Evolutionary conservation across 768 basidiomycete species (phyloP).

Genomic region (Russula earlei): DNA sequence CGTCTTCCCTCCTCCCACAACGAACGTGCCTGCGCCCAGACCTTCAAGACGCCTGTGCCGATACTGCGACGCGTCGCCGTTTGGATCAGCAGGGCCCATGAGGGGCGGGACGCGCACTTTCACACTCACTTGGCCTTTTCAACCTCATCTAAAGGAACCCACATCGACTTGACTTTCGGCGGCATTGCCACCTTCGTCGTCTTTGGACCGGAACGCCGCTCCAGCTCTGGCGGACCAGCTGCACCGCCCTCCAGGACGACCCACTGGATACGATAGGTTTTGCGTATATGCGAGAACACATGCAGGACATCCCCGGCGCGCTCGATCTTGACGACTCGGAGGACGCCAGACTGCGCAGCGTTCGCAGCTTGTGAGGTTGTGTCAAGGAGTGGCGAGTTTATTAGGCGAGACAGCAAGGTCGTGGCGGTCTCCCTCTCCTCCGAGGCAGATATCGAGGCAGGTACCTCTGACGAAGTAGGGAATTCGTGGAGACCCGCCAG

Average conservation of each 20-base stretch:
- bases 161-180: constrained; percentile 1
- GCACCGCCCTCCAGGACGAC: constrained; percentile 52
- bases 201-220: not conserved
- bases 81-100: not conserved
- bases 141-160: constrained; percentile 1
- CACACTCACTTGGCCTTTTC: constrained; percentile 11
- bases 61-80: constrained; percentile 36
- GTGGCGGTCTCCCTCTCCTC: constrained; percentile 28
- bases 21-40: constrained; percentile 51
- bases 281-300: constrained; percentile 83
- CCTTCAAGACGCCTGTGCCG: constrained; percentile 64
- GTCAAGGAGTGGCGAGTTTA: constrained; percentile 25
- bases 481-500: constrained; percentile 88
- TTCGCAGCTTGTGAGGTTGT: constrained; percentile 1
- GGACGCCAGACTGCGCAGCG: not conserved
- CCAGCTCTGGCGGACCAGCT: constrained; percentile 33
- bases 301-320: constrained; percentile 63
- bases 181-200: not conserved
- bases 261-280: constrained; percentile 75
- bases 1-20: constrained; percentile 35
- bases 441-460: constrained; percentile 32
- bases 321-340: constrained; percentile 36
- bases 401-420: constrained; percentile 32
- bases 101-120: not conserved
- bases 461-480: constrained; percentile 53